These are phyloP conservation scores for Leavenworthia alabamica DNA, from an alignment of 345 rosid species.

Conservation along the genomic window DNA sequence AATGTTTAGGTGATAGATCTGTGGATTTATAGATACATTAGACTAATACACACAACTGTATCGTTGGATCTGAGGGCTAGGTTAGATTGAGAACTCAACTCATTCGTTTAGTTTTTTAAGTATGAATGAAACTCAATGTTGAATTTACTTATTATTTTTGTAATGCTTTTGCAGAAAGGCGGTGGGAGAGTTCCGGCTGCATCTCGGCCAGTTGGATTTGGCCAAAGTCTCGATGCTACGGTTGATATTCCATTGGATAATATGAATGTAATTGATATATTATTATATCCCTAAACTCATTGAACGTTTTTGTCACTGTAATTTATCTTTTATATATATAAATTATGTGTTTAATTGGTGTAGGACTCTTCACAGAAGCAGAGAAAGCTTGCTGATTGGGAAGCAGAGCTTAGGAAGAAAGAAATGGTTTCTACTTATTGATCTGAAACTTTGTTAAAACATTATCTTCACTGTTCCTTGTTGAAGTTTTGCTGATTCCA, in stretches of 20 bases:
- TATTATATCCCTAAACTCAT: background rate
- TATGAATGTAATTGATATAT: conserved; percentile 49
- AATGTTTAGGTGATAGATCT: conserved; percentile 14
- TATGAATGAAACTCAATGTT: background rate
- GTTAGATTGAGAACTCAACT: background rate
- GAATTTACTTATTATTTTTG: background rate
- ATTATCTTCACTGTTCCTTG: background rate
- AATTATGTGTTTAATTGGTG: conserved; percentile 23
- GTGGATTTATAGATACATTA: background rate
- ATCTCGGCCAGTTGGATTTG: conserved; percentile 54
- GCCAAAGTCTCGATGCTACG: conserved; percentile 68
- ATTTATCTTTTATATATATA: conserved; percentile 18
- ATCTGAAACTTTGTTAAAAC: background rate
- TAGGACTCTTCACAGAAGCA: conserved; percentile 67
- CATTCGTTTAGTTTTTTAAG: background rate
- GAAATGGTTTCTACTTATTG: conserved; percentile 44
- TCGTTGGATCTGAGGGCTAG: conserved; percentile 16
- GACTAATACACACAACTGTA: background rate
- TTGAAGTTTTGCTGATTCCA: background rate
- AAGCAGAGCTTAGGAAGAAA: conserved; percentile 84
- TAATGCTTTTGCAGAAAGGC: conserved; percentile 49
- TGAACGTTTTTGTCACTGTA: background rate
- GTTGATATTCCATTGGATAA: conserved; percentile 85
- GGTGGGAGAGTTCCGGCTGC: conserved; percentile 57
- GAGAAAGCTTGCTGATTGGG: conserved; percentile 81